These are phyloP conservation scores for Penicillium chermesinum DNA, from an alignment of 495 filamentous ascomycete genomes.

Conservation along the genomic window DNA sequence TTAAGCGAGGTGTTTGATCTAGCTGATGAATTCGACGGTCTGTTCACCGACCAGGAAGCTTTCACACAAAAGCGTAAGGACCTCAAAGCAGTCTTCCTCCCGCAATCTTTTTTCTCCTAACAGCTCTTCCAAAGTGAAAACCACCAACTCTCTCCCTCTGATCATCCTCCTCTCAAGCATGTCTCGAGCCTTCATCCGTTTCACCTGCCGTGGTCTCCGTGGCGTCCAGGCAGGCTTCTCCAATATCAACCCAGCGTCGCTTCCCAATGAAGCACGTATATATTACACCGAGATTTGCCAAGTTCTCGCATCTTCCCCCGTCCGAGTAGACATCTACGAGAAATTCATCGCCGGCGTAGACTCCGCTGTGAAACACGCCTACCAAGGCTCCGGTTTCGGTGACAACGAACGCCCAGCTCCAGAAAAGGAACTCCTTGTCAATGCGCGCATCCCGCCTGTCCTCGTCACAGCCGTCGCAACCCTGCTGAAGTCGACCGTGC, in stretches of 20 bases:
- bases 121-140: constrained; percentile 35
- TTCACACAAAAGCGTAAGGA: constrained; percentile 42
- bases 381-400: constrained; percentile 41
- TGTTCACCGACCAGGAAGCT: constrained; percentile 36
- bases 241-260: constrained; percentile 20
- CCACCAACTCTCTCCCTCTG: constrained; percentile 53
- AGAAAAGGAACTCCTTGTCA: constrained; percentile 46
- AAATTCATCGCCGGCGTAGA: constrained; percentile 46
- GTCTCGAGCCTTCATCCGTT: constrained; percentile 64
- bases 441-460: constrained; percentile 40
- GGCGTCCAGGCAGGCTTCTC: constrained; percentile 35
- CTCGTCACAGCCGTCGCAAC: constrained; percentile 39
- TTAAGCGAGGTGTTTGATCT: constrained; percentile 62
- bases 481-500: constrained; percentile 39
- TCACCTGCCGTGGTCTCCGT: constrained; percentile 60
- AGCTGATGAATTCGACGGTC: constrained; percentile 46
- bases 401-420: constrained; percentile 43
- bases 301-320: constrained; percentile 36
- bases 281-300: constrained; percentile 42
- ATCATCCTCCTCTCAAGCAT: constrained; percentile 68
- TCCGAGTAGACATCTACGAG: constrained; percentile 45
- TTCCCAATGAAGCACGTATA: constrained; percentile 32
- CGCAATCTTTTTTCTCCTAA: neutral
- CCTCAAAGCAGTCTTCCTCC: neutral
- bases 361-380: constrained; percentile 41